Conservation (phyloP, 148 eudicot genomes). For the Polygonum maritimum region DNA sequence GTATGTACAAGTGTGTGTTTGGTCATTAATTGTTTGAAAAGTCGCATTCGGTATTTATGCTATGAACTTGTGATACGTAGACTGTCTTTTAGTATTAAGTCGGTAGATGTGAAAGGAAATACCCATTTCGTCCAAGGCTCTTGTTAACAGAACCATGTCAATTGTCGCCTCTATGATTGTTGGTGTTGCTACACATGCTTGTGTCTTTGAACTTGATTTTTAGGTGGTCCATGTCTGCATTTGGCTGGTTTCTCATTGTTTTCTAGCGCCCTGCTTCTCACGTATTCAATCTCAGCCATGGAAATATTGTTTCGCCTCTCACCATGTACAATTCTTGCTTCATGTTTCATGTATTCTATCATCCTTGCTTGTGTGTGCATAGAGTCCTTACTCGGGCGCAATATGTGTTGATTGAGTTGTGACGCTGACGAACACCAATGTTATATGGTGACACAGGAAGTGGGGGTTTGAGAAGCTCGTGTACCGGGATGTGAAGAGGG, state of each 20-base stretch:
- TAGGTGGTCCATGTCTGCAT: background rate
- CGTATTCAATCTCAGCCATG: background rate
- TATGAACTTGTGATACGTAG: too few relatives aligned
- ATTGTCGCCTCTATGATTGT: too few relatives aligned
- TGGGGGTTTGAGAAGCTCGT: slow-evolving; percentile 93
- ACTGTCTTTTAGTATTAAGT: too few relatives aligned
- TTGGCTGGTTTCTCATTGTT: background rate
- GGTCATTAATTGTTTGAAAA: background rate
- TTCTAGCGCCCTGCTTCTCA: background rate
- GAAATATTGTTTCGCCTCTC: background rate
- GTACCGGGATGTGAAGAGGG: slow-evolving; percentile 47
- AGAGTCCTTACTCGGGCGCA: too few relatives aligned
- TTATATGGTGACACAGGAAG: slow-evolving; percentile 21
- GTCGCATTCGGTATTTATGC: background rate
- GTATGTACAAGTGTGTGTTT: background rate
- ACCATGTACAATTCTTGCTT: background rate
- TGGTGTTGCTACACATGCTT: background rate
- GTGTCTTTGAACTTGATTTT: background rate
- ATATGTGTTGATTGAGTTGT: too few relatives aligned
- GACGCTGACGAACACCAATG: too few relatives aligned
- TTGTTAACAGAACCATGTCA: too few relatives aligned
- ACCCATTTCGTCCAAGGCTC: background rate
- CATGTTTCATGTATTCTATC: background rate
- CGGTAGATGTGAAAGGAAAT: background rate
- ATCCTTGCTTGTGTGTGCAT: too few relatives aligned